These are phyloP conservation scores for Trichodelitschia bisporula DNA, from an alignment of 495 filamentous ascomycete genomes.

Conservation along the genomic window DNA sequence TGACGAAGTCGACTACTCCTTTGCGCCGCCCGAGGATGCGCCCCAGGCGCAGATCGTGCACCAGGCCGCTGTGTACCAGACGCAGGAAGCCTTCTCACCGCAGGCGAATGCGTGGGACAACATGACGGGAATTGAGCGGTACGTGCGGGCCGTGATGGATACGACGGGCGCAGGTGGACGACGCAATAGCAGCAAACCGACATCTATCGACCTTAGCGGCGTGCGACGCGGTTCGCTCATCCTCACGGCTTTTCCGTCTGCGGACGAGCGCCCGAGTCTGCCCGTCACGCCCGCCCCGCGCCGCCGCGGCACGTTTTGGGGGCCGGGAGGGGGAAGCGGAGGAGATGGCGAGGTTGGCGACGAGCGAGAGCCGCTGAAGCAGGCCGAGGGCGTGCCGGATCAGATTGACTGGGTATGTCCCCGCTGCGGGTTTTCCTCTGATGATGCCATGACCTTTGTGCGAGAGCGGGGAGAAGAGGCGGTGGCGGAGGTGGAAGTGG, in stretches of 20 bases:
- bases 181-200: constrained; percentile 1
- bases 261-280: constrained; percentile 62
- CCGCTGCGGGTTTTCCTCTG: too few relatives aligned
- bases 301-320: constrained; percentile 27
- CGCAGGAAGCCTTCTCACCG: constrained; percentile 1
- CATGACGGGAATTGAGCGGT: constrained; percentile 1
- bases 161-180: background rate
- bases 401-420: constrained; percentile 81
- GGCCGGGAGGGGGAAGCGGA: too few relatives aligned
- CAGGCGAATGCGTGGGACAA: constrained; percentile 1
- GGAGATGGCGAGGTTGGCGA: constrained; percentile 26
- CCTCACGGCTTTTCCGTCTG: constrained; percentile 70
- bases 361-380: constrained; percentile 31
- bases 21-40: background rate
- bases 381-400: constrained; percentile 55
- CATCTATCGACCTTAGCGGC: background rate
- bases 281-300: constrained; percentile 74
- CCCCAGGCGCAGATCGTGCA: constrained; percentile 2
- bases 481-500: too few relatives aligned
- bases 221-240: constrained; percentile 28
- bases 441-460: too few relatives aligned
- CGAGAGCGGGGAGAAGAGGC: too few relatives aligned
- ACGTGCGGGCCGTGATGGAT: constrained; percentile 1
- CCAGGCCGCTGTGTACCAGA: constrained; percentile 1
- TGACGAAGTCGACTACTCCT: too few relatives aligned